These are phyloP conservation scores for Trifolium fragiferum DNA, from an alignment of 306 rosid genomes.

Conservation along the genomic window DNA sequence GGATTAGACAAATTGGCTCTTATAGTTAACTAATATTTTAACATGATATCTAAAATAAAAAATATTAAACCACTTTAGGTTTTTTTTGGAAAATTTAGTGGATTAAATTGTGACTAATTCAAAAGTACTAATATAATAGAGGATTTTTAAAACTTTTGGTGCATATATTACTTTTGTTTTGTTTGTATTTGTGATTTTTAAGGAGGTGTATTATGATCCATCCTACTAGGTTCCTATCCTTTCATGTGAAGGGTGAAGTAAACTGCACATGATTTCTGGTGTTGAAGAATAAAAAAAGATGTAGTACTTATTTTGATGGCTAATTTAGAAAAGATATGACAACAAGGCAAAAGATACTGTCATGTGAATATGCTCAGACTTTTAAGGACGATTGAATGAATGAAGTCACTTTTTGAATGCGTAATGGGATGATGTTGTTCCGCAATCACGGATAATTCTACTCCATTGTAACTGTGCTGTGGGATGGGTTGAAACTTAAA, in stretches of 20 bases:
- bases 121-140: neutral
- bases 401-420: slow-evolving; percentile 8
- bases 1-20: too few species aligned
- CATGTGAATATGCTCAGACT: slow-evolving; percentile 46
- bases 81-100: neutral
- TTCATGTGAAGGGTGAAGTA: slow-evolving; percentile 15
- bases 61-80: neutral
- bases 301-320: neutral
- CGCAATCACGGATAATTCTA: slow-evolving; percentile 17
- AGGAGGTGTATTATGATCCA: neutral
- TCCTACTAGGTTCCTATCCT: neutral
- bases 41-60: neutral
- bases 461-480: neutral
- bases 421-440: neutral
- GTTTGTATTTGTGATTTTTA: neutral
- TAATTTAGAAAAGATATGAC: slow-evolving; percentile 21
- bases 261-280: slow-evolving; percentile 24
- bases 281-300: slow-evolving; percentile 14
- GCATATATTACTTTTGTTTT: neutral
- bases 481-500: too few species aligned
- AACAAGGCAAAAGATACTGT: slow-evolving; percentile 35
- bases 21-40: neutral
- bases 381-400: slow-evolving; percentile 27
- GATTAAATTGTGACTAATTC: neutral
- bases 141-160: neutral